phyloP scores from a whole-genome alignment of 2,329 filamentous ascomycete species.

The Cadophora sp. region DNA sequence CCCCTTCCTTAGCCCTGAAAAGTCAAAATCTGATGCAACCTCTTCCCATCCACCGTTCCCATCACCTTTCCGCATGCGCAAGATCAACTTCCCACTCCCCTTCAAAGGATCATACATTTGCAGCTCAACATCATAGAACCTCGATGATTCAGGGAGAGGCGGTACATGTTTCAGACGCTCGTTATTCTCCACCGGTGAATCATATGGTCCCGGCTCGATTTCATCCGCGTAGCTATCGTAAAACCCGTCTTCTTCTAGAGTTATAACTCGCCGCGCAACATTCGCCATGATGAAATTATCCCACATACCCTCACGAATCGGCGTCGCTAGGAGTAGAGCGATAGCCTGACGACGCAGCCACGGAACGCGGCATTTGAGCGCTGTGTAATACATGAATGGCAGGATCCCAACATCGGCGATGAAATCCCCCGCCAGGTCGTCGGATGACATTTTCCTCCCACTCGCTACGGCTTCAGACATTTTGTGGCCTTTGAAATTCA shows the following conservation, averaged over 20 bases:
- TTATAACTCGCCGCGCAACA: conserved; percentile 24
- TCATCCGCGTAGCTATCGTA: background rate
- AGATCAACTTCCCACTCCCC: conserved; percentile 6
- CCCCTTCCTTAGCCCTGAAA: background rate
- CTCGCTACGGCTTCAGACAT: background rate
- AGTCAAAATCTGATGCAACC: conserved; percentile 1
- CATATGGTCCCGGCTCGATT: background rate
- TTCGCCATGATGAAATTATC: conserved; percentile 47
- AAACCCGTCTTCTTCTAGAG: conserved; percentile 24
- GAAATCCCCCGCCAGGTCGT: background rate
- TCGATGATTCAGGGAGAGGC: conserved; percentile 1
- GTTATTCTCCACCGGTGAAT: background rate
- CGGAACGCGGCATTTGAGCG: conserved; percentile 66
- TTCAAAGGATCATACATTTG: conserved; percentile 10
- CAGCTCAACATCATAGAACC: conserved; percentile 18
- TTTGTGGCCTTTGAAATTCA: background rate
- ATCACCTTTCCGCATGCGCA: background rate
- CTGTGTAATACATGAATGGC: conserved; percentile 59
- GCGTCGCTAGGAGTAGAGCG: conserved; percentile 61
- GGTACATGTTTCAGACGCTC: conserved; percentile 9
- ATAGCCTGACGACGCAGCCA: conserved; percentile 63
- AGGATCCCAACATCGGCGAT: conserved; percentile 13
- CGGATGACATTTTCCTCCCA: background rate
- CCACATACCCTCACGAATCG: conserved; percentile 72
- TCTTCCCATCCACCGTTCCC: conserved; percentile 10